Conservation (phyloP, 2,329 filamentous ascomycete species). For the Pestalotiopsis sp. region DNA sequence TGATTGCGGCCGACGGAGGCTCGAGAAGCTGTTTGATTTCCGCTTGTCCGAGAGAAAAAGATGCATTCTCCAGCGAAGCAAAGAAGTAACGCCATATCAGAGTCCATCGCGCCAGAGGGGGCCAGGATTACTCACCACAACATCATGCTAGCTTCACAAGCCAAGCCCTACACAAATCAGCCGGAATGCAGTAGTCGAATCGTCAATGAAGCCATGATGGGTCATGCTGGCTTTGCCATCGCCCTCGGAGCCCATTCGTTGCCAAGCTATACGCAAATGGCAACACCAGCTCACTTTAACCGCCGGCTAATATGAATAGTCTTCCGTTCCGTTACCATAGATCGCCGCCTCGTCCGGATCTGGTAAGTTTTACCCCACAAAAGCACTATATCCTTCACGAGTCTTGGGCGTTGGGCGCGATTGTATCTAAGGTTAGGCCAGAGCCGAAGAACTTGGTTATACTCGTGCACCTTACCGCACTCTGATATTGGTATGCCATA, state of each 20-base stretch:
- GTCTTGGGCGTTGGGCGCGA: not conserved
- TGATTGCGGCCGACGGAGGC: not conserved
- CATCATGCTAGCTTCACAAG: not conserved
- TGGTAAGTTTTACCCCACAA: conserved; percentile 6
- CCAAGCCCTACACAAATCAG: not conserved
- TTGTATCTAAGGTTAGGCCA: conserved; percentile 11
- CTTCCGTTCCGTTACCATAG: conserved; percentile 17
- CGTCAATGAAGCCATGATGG: not conserved
- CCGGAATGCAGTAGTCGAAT: conserved; percentile 4
- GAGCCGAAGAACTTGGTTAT: conserved; percentile 19
- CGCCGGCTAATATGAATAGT: conserved; percentile 21
- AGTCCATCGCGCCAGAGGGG: not conserved
- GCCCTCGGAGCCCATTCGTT: not conserved
- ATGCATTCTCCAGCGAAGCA: not conserved
- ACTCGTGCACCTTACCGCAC: conserved; percentile 14
- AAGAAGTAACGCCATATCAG: not conserved
- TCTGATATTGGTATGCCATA: not conserved
- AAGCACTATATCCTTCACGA: conserved; percentile 12
- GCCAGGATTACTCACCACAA: not conserved
- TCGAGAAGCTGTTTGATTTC: not conserved
- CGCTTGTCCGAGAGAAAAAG: not conserved
- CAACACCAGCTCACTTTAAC: conserved; percentile 15
- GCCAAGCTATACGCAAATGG: not conserved
- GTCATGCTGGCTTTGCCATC: not conserved
- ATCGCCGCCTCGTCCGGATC: conserved; percentile 17